Evolutionary conservation across 1,139 yeast genomes (phyloP).

Genomic region (Blastobotrys malaysiensis): DNA sequence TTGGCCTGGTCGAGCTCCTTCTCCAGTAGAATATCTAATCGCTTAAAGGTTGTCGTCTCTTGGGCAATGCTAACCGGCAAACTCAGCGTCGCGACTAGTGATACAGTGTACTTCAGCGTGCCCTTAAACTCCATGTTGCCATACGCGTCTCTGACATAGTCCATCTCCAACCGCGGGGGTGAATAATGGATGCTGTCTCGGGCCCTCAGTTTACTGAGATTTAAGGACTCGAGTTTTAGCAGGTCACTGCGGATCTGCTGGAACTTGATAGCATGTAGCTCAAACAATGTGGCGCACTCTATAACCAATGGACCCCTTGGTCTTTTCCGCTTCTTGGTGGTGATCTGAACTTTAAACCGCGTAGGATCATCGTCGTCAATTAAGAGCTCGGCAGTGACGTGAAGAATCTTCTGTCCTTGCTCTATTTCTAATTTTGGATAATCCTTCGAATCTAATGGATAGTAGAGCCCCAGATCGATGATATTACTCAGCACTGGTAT

Average conservation of each 20-base stretch:
- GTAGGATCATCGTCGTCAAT: not conserved
- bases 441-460: not conserved
- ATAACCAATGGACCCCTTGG: not conserved
- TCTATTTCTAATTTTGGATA: not conserved
- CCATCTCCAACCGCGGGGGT: not conserved
- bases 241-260: slow-evolving; percentile 6
- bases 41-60: not conserved
- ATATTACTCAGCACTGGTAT: not conserved
- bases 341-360: not conserved
- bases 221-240: not conserved
- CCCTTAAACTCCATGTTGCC: not conserved
- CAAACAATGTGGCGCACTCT: not conserved
- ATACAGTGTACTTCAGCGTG: not conserved
- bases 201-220: not conserved
- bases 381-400: not conserved
- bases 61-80: not conserved
- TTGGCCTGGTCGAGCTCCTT: slow-evolving; percentile 4
- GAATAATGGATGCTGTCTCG: not conserved
- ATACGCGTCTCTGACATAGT: not conserved
- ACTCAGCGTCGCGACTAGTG: not conserved
- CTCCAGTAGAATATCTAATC: not conserved
- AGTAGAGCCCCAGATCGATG: not conserved
- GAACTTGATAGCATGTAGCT: slow-evolving; percentile 6
- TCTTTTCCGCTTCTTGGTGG: not conserved
- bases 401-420: not conserved